These are phyloP conservation scores for Yamadazyma aaseri DNA, from an alignment of 1,139 yeast species.

Conservation along the genomic window DNA sequence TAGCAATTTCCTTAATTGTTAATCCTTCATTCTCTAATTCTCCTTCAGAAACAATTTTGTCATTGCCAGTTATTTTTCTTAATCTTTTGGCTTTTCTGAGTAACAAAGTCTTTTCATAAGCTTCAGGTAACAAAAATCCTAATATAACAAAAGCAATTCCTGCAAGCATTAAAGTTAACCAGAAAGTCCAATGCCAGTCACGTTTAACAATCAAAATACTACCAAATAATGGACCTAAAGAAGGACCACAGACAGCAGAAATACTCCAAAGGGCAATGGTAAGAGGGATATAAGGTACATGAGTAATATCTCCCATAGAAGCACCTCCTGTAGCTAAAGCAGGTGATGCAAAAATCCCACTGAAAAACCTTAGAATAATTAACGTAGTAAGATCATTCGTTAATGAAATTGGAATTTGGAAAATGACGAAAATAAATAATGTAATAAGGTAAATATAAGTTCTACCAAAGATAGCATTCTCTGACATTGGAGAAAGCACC, in stretches of 20 bases:
- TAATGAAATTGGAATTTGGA: slow-evolving; percentile 36
- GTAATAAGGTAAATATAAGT: slow-evolving; percentile 35
- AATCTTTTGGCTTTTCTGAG: slow-evolving; percentile 47
- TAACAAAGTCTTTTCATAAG: slow-evolving; percentile 45
- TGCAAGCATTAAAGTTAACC: slow-evolving; percentile 40
- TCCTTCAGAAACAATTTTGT: slow-evolving; percentile 40
- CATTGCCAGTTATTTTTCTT: slow-evolving; percentile 43
- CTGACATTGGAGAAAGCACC: slow-evolving; percentile 55
- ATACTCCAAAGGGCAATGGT: slow-evolving; percentile 30
- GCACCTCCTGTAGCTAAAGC: slow-evolving; percentile 41
- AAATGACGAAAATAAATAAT: slow-evolving; percentile 29
- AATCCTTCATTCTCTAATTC: slow-evolving; percentile 35
- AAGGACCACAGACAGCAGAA: slow-evolving; percentile 31
- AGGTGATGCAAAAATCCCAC: slow-evolving; percentile 38
- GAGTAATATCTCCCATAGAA: slow-evolving; percentile 28
- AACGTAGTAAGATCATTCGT: slow-evolving; percentile 29
- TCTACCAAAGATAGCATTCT: slow-evolving; percentile 53
- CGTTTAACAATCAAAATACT: slow-evolving; percentile 22
- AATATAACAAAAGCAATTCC: slow-evolving; percentile 33
- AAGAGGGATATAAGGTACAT: slow-evolving; percentile 24
- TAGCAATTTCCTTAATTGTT: slow-evolving; percentile 22
- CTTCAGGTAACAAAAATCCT: slow-evolving; percentile 48
- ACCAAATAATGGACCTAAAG: slow-evolving; percentile 34
- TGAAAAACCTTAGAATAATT: slow-evolving; percentile 30
- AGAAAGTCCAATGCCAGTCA: slow-evolving; percentile 47